These are phyloP conservation scores for Passalora sequoiae DNA, from an alignment of 2,329 filamentous ascomycete genomes.

Conservation along the genomic window DNA sequence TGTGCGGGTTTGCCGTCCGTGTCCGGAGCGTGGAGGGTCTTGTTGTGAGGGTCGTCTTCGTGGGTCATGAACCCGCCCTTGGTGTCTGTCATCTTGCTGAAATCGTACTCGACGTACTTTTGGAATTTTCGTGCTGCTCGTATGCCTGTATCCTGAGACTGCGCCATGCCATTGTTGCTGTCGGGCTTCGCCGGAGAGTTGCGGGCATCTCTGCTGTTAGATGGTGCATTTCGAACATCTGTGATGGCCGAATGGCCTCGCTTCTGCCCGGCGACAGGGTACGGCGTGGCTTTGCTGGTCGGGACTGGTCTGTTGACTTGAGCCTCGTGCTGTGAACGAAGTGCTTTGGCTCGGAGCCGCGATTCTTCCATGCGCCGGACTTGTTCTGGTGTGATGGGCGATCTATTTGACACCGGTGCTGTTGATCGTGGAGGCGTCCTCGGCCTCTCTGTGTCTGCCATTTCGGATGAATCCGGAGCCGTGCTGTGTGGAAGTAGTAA, in stretches of 20 bases:
- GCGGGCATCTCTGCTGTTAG: constrained; percentile 64
- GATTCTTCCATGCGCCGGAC: constrained; percentile 69
- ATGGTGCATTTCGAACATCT: constrained; percentile 43
- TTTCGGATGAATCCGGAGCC: too few relatives aligned
- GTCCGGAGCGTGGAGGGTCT: constrained; percentile 58
- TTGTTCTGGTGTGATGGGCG: constrained; percentile 57
- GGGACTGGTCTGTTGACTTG: constrained; percentile 37
- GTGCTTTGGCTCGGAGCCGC: constrained; percentile 80
- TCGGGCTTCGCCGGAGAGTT: constrained; percentile 33
- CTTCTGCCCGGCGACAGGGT: constrained; percentile 58
- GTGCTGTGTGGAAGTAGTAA: too few relatives aligned
- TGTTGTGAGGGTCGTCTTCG: constrained; percentile 87
- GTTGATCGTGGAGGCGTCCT: constrained; percentile 45
- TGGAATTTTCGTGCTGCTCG: constrained; percentile 81
- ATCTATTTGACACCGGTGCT: constrained; percentile 36
- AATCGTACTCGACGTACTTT: constrained; percentile 95
- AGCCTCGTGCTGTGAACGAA: constrained; percentile 67
- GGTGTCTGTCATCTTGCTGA: constrained; percentile 95
- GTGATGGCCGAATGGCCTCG: constrained; percentile 60
- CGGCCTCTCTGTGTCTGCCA: constrained; percentile 37
- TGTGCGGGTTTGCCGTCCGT: constrained; percentile 67
- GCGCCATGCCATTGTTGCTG: constrained; percentile 30
- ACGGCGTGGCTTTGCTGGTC: constrained; percentile 20
- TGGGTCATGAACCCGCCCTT: constrained; percentile 91
- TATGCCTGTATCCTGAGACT: constrained; percentile 50